Base-by-base conservation (phyloP, 202 grass and related monocot species). In the Digitaria exilis region DNA sequence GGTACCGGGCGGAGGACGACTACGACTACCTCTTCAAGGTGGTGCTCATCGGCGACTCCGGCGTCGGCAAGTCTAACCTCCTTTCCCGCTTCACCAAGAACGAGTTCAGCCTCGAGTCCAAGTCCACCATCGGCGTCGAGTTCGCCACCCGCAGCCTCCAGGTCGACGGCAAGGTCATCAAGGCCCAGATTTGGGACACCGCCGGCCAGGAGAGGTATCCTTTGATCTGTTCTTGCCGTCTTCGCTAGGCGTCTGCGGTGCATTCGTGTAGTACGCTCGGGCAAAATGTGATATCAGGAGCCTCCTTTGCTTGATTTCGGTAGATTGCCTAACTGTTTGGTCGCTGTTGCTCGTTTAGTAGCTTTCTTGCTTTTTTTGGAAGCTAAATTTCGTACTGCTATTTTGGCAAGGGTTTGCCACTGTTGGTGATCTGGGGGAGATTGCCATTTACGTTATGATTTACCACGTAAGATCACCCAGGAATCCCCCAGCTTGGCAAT, bases 171-270 rank as follows among this genome's bases (percentile, higher is more conserved):
- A 97, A 97, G 92, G 92, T 97, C 81, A 82, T 97, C 84, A 97
- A 97, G 92, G 92, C 94, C 52, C 94, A 97, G 94, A 97, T 97
- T 97, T 97, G 92, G 94, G 92, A 97, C 84, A 94, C 94, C 41
- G 94, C 94, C 19, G 94, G 94, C 19, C 94, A 97, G 71, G 94
- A 97, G 89, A 91, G 92, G 88, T 94, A 84, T 13, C 10, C 11
- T 15, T 25, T 43, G 62, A 76, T 77, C 64, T n/a, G 22, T 49
- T 58, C 11, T 2, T 25, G 5, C 51, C 12, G 9, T 82, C 17
- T 3, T 61, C 42, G 29, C 70, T 75, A 51, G 45, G 45, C 45
- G 26, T 51, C 44, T 9, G 8, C 16, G 28, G 31, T 52, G 46
- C 28, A 73, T 65, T 54, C 17, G 10, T 44, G 55, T 44, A 85